Percentiles rank a stretch among this genome's conserved stretches.
These are phyloP conservation scores for Colletotrichum abscissum DNA, from an alignment of 2,329 filamentous ascomycete species.

Conservation along the genomic window DNA sequence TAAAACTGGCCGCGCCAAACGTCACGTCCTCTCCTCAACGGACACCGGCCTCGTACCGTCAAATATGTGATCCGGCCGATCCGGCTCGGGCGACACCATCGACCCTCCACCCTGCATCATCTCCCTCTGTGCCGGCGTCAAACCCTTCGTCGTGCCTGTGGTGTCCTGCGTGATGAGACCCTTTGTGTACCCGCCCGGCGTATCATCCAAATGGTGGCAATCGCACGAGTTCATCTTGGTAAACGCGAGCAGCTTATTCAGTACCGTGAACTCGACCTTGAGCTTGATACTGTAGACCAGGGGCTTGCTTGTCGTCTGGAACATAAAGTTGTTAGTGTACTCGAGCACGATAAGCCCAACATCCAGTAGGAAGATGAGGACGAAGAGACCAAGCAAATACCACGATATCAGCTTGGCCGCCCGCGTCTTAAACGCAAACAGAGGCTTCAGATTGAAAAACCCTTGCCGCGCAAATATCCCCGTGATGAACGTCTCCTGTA, in stretches of 20 bases:
- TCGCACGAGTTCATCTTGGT: constrained; percentile 30
- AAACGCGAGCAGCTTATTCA: constrained; percentile 45
- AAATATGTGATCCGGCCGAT: constrained; percentile 24
- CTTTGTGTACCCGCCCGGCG: not conserved
- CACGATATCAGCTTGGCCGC: constrained; percentile 47
- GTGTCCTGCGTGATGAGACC: constrained; percentile 5
- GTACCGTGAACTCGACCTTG: constrained; percentile 60
- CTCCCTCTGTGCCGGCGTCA: not conserved
- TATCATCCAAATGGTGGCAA: constrained; percentile 19
- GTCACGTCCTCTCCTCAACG: not conserved
- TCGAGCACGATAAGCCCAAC: constrained; percentile 49
- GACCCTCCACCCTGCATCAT: not conserved
- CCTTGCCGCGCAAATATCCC: constrained; percentile 65
- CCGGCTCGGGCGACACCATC: not conserved
- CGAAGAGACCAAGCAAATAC: constrained; percentile 50
- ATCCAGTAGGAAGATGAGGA: constrained; percentile 54
- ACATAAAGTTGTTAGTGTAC: constrained; percentile 48
- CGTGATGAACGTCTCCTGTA: constrained; percentile 66
- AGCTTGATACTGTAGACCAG: constrained; percentile 37
- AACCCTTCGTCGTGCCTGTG: constrained; percentile 2
- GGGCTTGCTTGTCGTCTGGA: constrained; percentile 35
- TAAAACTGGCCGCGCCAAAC: not conserved
- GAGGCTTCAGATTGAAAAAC: constrained; percentile 38
- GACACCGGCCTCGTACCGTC: constrained; percentile 4
- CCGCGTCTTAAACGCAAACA: constrained; percentile 51